Percentiles rank a stretch among this genome's conserved stretches.
Evolutionary conservation across 2,329 filamentous ascomycete genomes (phyloP).

Genomic region (Pseudogymnoascus sp.): DNA sequence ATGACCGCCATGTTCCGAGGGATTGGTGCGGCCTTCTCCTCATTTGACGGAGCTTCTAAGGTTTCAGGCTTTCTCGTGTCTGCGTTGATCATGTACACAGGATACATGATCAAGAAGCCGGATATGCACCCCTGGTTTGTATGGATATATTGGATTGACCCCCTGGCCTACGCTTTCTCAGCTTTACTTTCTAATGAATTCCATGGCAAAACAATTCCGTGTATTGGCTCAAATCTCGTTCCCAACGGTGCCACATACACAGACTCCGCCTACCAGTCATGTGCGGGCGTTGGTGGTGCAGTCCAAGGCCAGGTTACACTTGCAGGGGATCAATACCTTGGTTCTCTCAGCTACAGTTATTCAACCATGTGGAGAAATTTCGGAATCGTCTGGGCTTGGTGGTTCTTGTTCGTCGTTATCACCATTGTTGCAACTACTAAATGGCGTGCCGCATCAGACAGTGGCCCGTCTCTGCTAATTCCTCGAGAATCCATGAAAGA

Average conservation of each 20-base stretch:
- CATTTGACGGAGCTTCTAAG: constrained; percentile 54
- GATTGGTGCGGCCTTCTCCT: constrained; percentile 47
- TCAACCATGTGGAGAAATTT: constrained; percentile 52
- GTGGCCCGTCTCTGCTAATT: background rate
- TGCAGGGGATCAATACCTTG: constrained; percentile 50
- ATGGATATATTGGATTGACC: constrained; percentile 60
- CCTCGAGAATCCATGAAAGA: background rate
- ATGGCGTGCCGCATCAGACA: constrained; percentile 35
- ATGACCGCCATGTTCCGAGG: constrained; percentile 54
- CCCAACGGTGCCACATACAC: constrained; percentile 43
- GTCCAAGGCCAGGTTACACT: constrained; percentile 39
- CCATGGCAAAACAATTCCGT: constrained; percentile 47
- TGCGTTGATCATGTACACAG: constrained; percentile 53
- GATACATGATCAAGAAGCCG: constrained; percentile 54
- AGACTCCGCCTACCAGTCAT: constrained; percentile 40
- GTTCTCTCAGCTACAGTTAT: constrained; percentile 45
- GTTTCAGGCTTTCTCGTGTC: constrained; percentile 43
- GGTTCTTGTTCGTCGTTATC: constrained; percentile 49
- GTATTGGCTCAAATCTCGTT: constrained; percentile 43
- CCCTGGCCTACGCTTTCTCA: constrained; percentile 63
- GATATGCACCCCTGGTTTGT: constrained; percentile 57
- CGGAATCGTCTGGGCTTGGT: constrained; percentile 56
- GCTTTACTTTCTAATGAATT: constrained; percentile 66
- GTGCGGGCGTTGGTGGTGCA: constrained; percentile 52
- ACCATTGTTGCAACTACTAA: constrained; percentile 50